A percentile compares a stretch with the other conserved stretches of the same genome.
These are phyloP conservation scores for Lachnellula cervina DNA, from an alignment of 2,329 filamentous ascomycete genomes.

Conservation along the genomic window DNA sequence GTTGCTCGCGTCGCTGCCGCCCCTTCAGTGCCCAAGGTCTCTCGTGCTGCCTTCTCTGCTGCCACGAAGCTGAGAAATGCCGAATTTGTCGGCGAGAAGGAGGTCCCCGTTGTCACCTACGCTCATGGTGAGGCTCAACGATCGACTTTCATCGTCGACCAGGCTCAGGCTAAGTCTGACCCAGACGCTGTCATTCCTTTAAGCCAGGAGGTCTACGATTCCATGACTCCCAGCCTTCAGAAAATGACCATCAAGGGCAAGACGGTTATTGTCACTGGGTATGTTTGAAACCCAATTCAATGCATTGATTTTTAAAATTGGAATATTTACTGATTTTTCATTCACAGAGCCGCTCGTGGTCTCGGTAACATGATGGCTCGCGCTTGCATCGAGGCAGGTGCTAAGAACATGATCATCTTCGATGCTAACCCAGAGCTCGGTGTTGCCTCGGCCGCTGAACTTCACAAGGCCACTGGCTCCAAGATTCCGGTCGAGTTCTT, in stretches of 20 bases:
- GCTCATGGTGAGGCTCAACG: slow-evolving; percentile 17
- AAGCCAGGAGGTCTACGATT: slow-evolving; percentile 47
- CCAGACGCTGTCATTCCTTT: slow-evolving; percentile 39
- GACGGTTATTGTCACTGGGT: slow-evolving; percentile 69
- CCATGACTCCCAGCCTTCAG: slow-evolving; percentile 60
- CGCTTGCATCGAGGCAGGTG: slow-evolving; percentile 70
- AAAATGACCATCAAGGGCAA: slow-evolving; percentile 67
- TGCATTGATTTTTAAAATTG: neutral
- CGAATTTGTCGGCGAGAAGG: slow-evolving; percentile 27
- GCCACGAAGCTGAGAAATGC: slow-evolving; percentile 17
- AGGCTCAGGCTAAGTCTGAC: slow-evolving; percentile 7
- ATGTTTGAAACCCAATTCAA: slow-evolving; percentile 29
- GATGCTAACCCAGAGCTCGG: slow-evolving; percentile 73
- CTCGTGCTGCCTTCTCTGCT: slow-evolving; percentile 23
- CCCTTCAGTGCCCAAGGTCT: slow-evolving; percentile 9
- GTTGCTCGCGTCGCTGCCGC: slow-evolving; percentile 1
- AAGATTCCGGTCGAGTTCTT: slow-evolving; percentile 67
- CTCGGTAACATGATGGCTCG: slow-evolving; percentile 76
- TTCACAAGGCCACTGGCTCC: slow-evolving; percentile 63
- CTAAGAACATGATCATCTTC: slow-evolving; percentile 68
- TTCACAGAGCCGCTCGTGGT: slow-evolving; percentile 63
- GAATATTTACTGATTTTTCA: slow-evolving; percentile 26
- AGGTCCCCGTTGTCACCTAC: slow-evolving; percentile 24
- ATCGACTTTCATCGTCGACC: slow-evolving; percentile 25
- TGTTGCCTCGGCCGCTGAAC: slow-evolving; percentile 62